Evolutionary conservation across 495 filamentous ascomycete genomes (phyloP).

Genomic region (Aspergillus olivimuriae): DNA sequence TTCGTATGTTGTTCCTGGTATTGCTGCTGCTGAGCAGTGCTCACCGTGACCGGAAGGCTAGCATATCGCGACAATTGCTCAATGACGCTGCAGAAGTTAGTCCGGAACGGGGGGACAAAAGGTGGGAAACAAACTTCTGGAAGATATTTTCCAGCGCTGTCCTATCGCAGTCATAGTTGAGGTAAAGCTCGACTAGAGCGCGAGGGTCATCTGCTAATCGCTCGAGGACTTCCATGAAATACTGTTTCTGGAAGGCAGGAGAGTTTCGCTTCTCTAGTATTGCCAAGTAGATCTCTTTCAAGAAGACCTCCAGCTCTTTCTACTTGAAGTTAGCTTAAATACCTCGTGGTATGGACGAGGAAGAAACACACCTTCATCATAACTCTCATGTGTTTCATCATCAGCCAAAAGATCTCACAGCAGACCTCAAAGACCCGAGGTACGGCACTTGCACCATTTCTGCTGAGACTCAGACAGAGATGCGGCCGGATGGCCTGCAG

Average conservation of each 20-base stretch:
- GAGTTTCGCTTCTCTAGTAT: constrained; percentile 85
- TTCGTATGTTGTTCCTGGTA: constrained; percentile 73
- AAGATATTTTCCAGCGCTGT: constrained; percentile 95
- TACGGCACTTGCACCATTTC: constrained; percentile 91
- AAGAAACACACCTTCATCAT: constrained; percentile 69
- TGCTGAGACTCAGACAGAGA: constrained; percentile 84
- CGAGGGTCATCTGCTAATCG: constrained; percentile 78
- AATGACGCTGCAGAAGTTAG: constrained; percentile 59
- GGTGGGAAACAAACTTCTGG: constrained; percentile 47
- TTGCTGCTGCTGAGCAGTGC: constrained; percentile 68
- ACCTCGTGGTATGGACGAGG: too few species aligned
- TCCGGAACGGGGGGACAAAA: too few species aligned
- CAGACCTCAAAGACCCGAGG: constrained; percentile 88
- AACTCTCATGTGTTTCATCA: constrained; percentile 87
- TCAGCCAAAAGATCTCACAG: constrained; percentile 97
- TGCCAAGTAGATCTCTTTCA: constrained; percentile 95
- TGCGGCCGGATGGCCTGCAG: constrained; percentile 96
- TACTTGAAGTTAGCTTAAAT: constrained; percentile 27
- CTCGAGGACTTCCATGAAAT: constrained; percentile 80
- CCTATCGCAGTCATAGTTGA: constrained; percentile 97
- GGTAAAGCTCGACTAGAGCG: constrained; percentile 89
- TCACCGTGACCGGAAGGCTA: constrained; percentile 67
- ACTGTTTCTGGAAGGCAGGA: constrained; percentile 83
- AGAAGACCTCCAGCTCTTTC: constrained; percentile 96
- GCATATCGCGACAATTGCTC: constrained; percentile 86